Base-by-base conservation (phyloP, 2,329 filamentous ascomycete species). In the Claviceps capensis region DNA sequence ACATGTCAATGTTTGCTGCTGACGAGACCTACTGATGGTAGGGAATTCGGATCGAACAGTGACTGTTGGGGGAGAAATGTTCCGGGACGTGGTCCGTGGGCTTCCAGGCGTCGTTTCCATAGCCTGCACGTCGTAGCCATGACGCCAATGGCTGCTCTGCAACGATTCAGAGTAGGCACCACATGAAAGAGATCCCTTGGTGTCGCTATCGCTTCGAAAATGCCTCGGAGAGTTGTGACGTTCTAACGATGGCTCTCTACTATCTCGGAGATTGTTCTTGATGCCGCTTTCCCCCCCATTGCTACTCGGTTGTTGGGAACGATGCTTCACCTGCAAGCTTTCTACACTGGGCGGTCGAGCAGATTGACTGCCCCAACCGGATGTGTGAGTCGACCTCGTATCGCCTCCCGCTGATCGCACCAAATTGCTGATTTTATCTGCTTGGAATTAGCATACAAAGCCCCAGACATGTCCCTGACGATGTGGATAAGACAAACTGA, bases 21-120 rank as follows among this genome's bases (percentile, higher is more conserved):
- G 88, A 49, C 90, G 85, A 19, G 90, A 96, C 57, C 88, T 80
- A 67, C 78, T 96, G 61, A 98, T 79, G 1, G 93, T 97, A 0
- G 93, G 93, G 63, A 96, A 98, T 68, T 98, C 93, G 64, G 91
- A 97, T 54, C 91, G 86, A 47, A 98, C 86, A 0, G 88, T 95
- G n/a, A 98, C 89, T 0, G 81, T 86, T 0, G 93, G 93, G 5
- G 89, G 74, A 1, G 93, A 90, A 53, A 97, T 96, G 0, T 95
- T 95, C 60, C 85, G 86, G 9, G 82, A 77, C 19, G 85, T 77
- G 5, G 76, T 70, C 40, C 85, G 82, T 5, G 88, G 86, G 67
- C 82, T 89, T 57, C 80, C 79, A 17, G 94, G 75, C 37, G 83
- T 85, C 0, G 87, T 88, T 67, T 96, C 91, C 88, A 96, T 95